phyloP scores from a whole-genome alignment of 371 early-diverging fungal genomes.

The Blakeslea trispora region DNA sequence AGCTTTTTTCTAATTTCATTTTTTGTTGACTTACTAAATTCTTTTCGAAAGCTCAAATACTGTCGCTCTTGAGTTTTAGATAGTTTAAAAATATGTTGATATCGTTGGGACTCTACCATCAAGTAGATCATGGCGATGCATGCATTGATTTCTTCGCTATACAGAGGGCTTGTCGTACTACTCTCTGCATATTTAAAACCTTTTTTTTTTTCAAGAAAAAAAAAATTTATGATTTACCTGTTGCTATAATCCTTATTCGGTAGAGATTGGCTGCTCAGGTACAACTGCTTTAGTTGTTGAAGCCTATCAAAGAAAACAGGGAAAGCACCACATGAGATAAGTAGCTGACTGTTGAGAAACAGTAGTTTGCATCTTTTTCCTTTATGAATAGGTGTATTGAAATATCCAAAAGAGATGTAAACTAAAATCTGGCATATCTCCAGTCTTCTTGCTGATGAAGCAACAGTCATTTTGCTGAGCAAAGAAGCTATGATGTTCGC shows the following conservation, averaged over 20 bases:
- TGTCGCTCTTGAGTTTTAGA: background rate
- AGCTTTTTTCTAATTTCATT: no score
- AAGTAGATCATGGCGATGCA: conserved; percentile 63
- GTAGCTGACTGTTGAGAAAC: background rate
- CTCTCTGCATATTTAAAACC: no score
- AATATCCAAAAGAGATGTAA: conserved; percentile 61
- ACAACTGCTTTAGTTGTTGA: background rate
- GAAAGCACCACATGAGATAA: background rate
- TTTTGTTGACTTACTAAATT: conserved; percentile 36
- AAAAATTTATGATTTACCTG: background rate
- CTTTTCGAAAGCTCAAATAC: conserved; percentile 29
- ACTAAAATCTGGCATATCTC: conserved; percentile 51
- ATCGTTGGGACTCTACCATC: conserved; percentile 52
- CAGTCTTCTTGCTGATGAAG: background rate
- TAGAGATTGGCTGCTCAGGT: background rate
- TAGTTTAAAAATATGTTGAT: conserved; percentile 20
- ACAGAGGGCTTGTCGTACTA: no score
- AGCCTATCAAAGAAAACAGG: background rate
- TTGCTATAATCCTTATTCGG: background rate
- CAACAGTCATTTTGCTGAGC: background rate
- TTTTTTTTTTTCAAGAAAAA: conserved; percentile 2
- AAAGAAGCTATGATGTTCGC: background rate
- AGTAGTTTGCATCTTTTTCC: background rate
- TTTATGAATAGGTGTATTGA: background rate
- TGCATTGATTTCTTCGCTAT: conserved; percentile 48